Evolutionary conservation across 768 basidiomycete genomes (phyloP), one percentile per base, ranked within the genome.

Genomic region (Basidioascus undulatus): DNA sequence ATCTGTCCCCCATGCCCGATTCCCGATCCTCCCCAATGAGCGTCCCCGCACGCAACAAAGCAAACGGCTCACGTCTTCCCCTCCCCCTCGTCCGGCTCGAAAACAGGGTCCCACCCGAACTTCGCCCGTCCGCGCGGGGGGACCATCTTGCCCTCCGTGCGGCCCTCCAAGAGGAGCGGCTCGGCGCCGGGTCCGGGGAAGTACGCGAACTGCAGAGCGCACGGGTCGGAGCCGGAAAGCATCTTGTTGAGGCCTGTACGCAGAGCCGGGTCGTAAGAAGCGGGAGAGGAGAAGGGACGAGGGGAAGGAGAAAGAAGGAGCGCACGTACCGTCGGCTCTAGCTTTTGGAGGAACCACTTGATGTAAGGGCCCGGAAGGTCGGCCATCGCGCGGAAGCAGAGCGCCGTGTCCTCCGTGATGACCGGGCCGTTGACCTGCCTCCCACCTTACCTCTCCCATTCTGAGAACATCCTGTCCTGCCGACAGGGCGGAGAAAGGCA

Each of bases 291-390:
- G n/a, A n/a, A n/a, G n/a, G n/a, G n/a, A n/a, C n/a, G n/a, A n/a
- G n/a, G n/a, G n/a, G n/a, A n/a, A n/a, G n/a, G 35, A 11, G 7
- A 12, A 32, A 19, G 28, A 27, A 37, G 36, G 13, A n/a, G 33
- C 30, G n/a, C 12, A 49, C 64, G 40, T 41, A 62, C 89, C 89
- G 47, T 81, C 73, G 55, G 81, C 2, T 89, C 89, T 5, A 94
- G 57, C 20, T 66, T 67, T 33, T 66, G 65, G 58, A 94, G 61
- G 58, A 98, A 98, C 47, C 81, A 65, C 53, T 98, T 98, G 65
- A 98, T 87, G 60, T 89, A 98, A 0, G 89, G 89, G 0, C 92
- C 92, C 2, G 92, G 92, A 3, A 98, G 68, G 0, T 84, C 89
- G 16, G 74, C 70, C 15, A 96, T 62, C 0, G 92, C 86, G 45